Evolutionary conservation across 129 eudicot genomes (phyloP).

Genomic region (Chrysanthemum seticuspe): DNA sequence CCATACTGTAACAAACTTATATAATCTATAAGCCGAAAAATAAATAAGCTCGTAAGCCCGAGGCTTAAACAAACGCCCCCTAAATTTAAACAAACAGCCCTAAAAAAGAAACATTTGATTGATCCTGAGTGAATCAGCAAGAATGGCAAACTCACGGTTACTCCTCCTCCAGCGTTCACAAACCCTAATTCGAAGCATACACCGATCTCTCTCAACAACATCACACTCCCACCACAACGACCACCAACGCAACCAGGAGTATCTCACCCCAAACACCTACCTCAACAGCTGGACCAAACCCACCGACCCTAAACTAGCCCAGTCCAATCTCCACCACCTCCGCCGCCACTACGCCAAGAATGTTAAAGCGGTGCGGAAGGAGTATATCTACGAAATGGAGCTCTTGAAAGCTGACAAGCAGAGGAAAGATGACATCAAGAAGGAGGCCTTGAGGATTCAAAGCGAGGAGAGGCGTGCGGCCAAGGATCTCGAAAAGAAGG

Average conservation of each 20-base stretch:
- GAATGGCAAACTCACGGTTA: conserved; percentile 30
- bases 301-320: conserved; percentile 61
- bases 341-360: conserved; percentile 72
- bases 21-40: too few species aligned
- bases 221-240: conserved; percentile 41
- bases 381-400: conserved; percentile 78
- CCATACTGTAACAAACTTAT: too few species aligned
- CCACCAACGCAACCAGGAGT: conserved; percentile 53
- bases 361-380: conserved; percentile 59
- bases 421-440: conserved; percentile 56
- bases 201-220: conserved; percentile 33
- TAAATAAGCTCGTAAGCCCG: too few species aligned
- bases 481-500: conserved; percentile 59
- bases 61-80: too few species aligned
- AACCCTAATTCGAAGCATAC: not conserved
- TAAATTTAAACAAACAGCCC: too few species aligned
- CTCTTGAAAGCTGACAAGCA: conserved; percentile 53
- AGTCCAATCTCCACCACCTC: conserved; percentile 46
- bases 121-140: too few species aligned
- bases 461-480: conserved; percentile 66
- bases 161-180: conserved; percentile 32
- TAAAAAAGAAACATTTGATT: too few species aligned
- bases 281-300: conserved; percentile 74
- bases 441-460: conserved; percentile 61
- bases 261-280: conserved; percentile 48